Conservation (phyloP, 345 rosid species). For the Corymbia maculata region DNA sequence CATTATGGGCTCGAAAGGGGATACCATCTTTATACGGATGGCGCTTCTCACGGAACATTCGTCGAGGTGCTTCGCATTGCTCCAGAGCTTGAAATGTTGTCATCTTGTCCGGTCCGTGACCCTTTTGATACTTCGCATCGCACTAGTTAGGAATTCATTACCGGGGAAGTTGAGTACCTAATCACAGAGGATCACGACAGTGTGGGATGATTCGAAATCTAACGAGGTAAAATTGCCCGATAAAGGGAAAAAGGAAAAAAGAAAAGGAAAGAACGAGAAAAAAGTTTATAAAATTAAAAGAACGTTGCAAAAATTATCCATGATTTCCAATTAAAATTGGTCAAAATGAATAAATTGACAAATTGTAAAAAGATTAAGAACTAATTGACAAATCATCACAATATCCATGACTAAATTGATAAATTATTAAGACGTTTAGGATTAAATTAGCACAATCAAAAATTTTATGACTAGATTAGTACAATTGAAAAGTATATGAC, state of each 20-base stretch:
- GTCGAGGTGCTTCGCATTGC: neutral
- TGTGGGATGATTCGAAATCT: neutral
- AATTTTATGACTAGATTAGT: too few relatives aligned
- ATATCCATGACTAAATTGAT: too few relatives aligned
- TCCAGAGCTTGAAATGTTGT: neutral
- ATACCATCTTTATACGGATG: neutral
- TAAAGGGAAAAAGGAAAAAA: too few relatives aligned
- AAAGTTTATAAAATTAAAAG: too few relatives aligned
- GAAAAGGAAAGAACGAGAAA: too few relatives aligned
- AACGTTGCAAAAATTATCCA: too few relatives aligned
- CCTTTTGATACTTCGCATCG: neutral
- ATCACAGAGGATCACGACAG: rapidly evolving
- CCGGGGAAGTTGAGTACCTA: rapidly evolving
- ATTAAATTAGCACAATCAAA: too few relatives aligned
- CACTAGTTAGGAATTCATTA: neutral
- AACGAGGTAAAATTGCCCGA: rapidly evolving
- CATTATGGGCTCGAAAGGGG: neutral
- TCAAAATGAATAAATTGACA: too few relatives aligned
- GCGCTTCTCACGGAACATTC: neutral
- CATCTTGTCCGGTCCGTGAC: neutral
- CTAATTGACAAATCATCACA: rapidly evolving
- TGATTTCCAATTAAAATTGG: too few relatives aligned
- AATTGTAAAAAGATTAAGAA: rapidly evolving
- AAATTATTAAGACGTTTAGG: too few relatives aligned
- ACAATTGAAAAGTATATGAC: too few relatives aligned